phyloP scores from a whole-genome alignment of 805 yeast species.

The Lachancea sp. region DNA sequence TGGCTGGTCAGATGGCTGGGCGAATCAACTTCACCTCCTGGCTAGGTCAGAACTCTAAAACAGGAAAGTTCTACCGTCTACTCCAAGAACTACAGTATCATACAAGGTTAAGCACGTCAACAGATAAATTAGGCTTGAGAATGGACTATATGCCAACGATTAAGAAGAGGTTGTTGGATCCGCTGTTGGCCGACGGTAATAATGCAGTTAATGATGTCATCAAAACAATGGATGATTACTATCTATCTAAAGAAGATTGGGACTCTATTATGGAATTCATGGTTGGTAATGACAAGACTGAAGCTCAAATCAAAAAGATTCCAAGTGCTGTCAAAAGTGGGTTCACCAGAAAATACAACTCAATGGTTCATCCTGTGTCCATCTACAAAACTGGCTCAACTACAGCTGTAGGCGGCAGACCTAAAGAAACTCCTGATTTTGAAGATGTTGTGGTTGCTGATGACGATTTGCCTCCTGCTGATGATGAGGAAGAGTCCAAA shows the following conservation, averaged over 20 bases:
- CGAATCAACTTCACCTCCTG: conserved; percentile 76
- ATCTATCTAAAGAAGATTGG: conserved; percentile 86
- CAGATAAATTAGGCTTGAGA: conserved; percentile 69
- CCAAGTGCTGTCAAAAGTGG: conserved; percentile 76
- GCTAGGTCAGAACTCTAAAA: conserved; percentile 86
- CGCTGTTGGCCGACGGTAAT: conserved; percentile 48
- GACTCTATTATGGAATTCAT: conserved; percentile 79
- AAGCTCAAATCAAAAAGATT: conserved; percentile 48
- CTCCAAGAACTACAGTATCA: conserved; percentile 87
- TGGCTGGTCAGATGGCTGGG: conserved; percentile 64
- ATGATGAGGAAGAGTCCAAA: conserved; percentile 24
- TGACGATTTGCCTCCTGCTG: conserved; percentile 25
- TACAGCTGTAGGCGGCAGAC: conserved; percentile 31
- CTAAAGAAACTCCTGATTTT: conserved; percentile 30
- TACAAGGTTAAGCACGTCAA: conserved; percentile 70
- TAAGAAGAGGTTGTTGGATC: conserved; percentile 49
- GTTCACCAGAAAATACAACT: conserved; percentile 81
- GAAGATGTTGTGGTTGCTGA: conserved; percentile 35
- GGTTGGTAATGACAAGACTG: conserved; percentile 53
- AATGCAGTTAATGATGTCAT: conserved; percentile 65
- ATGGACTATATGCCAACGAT: conserved; percentile 67
- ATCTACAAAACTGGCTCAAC: conserved; percentile 68
- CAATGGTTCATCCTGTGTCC: conserved; percentile 73
- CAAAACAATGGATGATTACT: conserved; percentile 75
- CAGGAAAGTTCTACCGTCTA: conserved; percentile 67